phyloP scores from a whole-genome alignment of 2,329 filamentous ascomycete species.

The Sclerotinia glacialis region DNA sequence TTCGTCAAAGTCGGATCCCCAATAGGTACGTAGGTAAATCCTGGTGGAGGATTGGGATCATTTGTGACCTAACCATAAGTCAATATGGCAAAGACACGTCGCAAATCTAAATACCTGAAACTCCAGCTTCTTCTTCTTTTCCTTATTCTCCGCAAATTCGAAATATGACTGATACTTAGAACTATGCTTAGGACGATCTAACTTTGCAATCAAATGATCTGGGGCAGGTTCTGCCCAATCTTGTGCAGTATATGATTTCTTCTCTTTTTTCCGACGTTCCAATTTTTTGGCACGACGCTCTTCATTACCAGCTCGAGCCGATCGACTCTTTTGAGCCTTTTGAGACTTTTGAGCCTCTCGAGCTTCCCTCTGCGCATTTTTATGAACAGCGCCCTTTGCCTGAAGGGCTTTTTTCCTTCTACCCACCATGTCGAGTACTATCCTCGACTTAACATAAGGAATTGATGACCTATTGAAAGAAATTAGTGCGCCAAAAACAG shows the following conservation, averaged over 20 bases:
- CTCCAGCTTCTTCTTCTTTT: conserved; percentile 63
- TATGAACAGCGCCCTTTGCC: background rate
- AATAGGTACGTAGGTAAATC: conserved; percentile 61
- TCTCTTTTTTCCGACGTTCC: conserved; percentile 35
- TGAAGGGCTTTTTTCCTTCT: conserved; percentile 13
- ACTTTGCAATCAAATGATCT: conserved; percentile 37
- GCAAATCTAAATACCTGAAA: conserved; percentile 49
- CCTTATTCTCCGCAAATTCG: conserved; percentile 62
- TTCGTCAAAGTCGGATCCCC: conserved; percentile 60
- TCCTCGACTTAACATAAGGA: conserved; percentile 16
- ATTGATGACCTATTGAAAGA: conserved; percentile 9
- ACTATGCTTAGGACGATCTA: conserved; percentile 41
- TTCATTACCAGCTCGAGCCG: conserved; percentile 26
- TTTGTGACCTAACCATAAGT: conserved; percentile 49
- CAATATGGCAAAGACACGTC: conserved; percentile 23
- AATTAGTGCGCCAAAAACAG: conserved; percentile 27
- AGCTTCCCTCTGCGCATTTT: background rate
- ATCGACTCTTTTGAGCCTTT: conserved; percentile 14
- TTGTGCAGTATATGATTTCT: conserved; percentile 32
- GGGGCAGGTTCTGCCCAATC: conserved; percentile 36
- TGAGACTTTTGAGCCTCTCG: background rate
- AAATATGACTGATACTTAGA: conserved; percentile 60
- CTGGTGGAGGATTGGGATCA: conserved; percentile 53
- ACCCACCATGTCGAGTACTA: conserved; percentile 19
- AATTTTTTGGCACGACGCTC: conserved; percentile 34